Evolutionary conservation across 2,329 filamentous ascomycete species (phyloP), one percentile per base, ranked within the genome.

Genomic region (Ophiosphaerella korrae): DNA sequence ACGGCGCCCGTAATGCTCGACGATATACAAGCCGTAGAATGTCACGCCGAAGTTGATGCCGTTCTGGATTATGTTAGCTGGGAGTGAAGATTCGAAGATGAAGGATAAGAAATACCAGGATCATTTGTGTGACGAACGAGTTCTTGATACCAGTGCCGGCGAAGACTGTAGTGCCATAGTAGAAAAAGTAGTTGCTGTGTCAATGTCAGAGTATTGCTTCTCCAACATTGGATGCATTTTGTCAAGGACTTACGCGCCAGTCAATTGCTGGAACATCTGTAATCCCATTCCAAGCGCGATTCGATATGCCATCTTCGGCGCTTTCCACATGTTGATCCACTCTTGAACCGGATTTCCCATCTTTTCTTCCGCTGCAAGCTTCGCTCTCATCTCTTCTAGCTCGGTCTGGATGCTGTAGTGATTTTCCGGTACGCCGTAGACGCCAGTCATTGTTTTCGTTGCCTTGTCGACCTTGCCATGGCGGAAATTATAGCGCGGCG

Each of bases 251-350:
- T n/a, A 33, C n/a, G 58, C 55, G 16, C 86, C 86, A 2, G 85
- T 88, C 6, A 89, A 75, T 67, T 89, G 87, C 69, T 88, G 85
- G 12, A 85, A 81, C 42, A 83, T 81, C 70, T 88, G 84, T 6
- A 89, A 77, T 8, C 76, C 70, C 41, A 88, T 81, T 16, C 86
- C 86, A 0, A 89, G 75, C 0, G 82, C 44, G 1, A 84, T 83
- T 24, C 87, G 79, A 68, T 88, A 84, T 5, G 83, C 63, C 79
- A 88, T 90, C 61, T 85, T 86, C 59, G 85, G 86, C 55, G 80
- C 77, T 50, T 80, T 80, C 60, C 90, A 78, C 63, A 84, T 83
- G 57, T 87, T 84, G 48, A 89, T 43, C 66, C 65, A 68, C 29
- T 66, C 62, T 16, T 62, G 57, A 85, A 81, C 84, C 87, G 56